These are phyloP conservation scores for Lichtheimia hyalospora DNA, from an alignment of 371 early-diverging fungal species.

Conservation along the genomic window DNA sequence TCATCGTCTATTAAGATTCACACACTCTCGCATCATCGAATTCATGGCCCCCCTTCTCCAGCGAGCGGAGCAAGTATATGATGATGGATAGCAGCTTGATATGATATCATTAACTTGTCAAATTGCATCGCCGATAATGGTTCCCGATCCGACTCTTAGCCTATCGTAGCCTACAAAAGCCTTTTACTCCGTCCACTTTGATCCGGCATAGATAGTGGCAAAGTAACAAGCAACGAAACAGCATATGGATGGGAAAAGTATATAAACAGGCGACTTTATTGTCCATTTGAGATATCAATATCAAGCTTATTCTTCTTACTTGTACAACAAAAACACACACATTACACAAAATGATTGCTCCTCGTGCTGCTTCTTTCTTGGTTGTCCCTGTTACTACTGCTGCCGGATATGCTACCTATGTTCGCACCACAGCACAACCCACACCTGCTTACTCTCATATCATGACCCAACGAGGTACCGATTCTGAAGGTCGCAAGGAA, in stretches of 20 bases:
- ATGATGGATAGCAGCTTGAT: too few species aligned
- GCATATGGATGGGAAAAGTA: background rate
- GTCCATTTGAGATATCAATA: background rate
- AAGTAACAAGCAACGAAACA: too few species aligned
- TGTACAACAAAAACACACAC: too few species aligned
- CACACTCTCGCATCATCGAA: too few species aligned
- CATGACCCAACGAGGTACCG: slow-evolving; percentile 30
- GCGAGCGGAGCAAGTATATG: too few species aligned
- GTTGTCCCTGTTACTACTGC: slow-evolving; percentile 39
- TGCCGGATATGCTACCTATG: slow-evolving; percentile 45
- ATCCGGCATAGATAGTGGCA: too few species aligned
- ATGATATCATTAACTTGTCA: too few species aligned
- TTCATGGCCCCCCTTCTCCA: too few species aligned
- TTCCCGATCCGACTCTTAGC: background rate
- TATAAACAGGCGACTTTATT: slow-evolving; percentile 4
- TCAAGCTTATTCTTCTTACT: background rate
- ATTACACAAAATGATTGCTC: slow-evolving; percentile 19
- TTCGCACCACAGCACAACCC: slow-evolving; percentile 38
- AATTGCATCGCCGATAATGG: background rate
- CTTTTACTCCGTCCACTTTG: too few species aligned
- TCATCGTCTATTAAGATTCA: too few species aligned
- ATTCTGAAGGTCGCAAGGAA: slow-evolving; percentile 20
- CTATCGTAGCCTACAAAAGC: background rate
- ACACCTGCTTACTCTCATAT: slow-evolving; percentile 33
- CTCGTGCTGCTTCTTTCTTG: slow-evolving; percentile 36